A percentile compares a stretch with the other conserved stretches of the same genome.
Conservation (phyloP, 257 asterid genomes). For the Penstemon barbatus region DNA sequence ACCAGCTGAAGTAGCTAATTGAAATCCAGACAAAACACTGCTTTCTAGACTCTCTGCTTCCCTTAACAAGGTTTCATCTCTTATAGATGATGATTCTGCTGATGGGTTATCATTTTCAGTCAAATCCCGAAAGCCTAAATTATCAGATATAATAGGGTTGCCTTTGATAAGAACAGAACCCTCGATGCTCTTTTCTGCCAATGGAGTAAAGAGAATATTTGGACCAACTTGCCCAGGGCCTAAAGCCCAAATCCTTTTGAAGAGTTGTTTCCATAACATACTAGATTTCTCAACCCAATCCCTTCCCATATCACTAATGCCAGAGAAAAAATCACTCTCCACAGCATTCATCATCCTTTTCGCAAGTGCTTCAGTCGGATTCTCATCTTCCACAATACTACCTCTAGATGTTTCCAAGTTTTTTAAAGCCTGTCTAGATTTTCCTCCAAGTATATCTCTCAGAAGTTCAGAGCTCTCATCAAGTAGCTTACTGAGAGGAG, state of each 20-base stretch:
- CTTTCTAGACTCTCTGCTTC: constrained; percentile 81
- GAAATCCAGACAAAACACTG: constrained; percentile 90
- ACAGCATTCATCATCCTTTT: constrained; percentile 73
- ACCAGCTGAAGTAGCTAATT: constrained; percentile 86
- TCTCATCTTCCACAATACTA: constrained; percentile 59
- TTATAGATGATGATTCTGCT: constrained; percentile 35
- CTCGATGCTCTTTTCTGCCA: constrained; percentile 37
- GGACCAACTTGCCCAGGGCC: constrained; percentile 95
- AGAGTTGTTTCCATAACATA: constrained; percentile 52
- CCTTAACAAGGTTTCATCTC: constrained; percentile 41
- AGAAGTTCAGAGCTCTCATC: constrained; percentile 76
- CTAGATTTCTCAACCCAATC: constrained; percentile 62
- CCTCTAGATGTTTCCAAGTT: constrained; percentile 62
- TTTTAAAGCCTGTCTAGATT: constrained; percentile 62
- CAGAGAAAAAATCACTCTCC: constrained; percentile 51
- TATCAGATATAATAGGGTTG: constrained; percentile 63
- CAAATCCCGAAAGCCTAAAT: constrained; percentile 53
- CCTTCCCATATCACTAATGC: constrained; percentile 42
- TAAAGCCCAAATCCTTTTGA: constrained; percentile 87
- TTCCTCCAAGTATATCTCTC: constrained; percentile 77
- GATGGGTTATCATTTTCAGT: constrained; percentile 28
- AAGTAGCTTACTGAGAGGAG: constrained; percentile 66
- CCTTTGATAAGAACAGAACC: constrained; percentile 69
- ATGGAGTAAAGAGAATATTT: constrained; percentile 74
- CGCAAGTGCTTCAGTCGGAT: constrained; percentile 72